A percentile compares a stretch with the other conserved stretches of the same genome.
phyloP scores from a whole-genome alignment of 2,329 filamentous ascomycete species.

The Dactylellina haptotyla region DNA sequence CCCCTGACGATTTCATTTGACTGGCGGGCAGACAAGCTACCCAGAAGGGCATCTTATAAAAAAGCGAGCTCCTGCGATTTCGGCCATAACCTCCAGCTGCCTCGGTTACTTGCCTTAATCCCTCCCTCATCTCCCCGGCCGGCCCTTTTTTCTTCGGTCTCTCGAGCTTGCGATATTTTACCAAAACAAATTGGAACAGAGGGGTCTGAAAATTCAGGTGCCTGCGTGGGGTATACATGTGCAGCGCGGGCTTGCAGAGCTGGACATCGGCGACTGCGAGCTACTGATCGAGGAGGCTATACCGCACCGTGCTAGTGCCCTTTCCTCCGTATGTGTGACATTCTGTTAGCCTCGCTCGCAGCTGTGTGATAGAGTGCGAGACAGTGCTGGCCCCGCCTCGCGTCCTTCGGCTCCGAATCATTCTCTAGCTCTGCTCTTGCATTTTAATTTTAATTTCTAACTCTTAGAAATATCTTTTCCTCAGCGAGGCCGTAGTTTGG shows the following conservation, averaged over 20 bases:
- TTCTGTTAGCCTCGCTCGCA: no score
- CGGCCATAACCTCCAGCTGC: slow-evolving; percentile 34
- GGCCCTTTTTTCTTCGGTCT: no score
- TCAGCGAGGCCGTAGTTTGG: no score
- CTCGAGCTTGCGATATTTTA: neutral
- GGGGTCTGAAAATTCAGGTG: no score
- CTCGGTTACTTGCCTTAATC: slow-evolving; percentile 35
- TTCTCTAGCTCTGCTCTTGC: slow-evolving; percentile 25
- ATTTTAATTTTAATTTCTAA: no score
- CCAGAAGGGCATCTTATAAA: slow-evolving; percentile 23
- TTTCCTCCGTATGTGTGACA: neutral
- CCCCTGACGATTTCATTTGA: slow-evolving; percentile 28
- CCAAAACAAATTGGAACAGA: neutral
- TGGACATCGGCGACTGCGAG: slow-evolving; percentile 3
- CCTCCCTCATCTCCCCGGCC: neutral
- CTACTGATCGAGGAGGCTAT: neutral
- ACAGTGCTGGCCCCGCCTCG: slow-evolving; percentile 31
- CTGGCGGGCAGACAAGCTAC: slow-evolving; percentile 9
- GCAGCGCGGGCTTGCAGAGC: no score
- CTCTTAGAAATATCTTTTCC: no score
- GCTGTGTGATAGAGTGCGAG: neutral
- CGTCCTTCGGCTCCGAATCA: slow-evolving; percentile 35
- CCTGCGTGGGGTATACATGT: slow-evolving; percentile 10
- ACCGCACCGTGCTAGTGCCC: neutral
- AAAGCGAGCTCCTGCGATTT: slow-evolving; percentile 52